A percentile compares a stretch with the other conserved stretches of the same genome.
Evolutionary conservation across 2,329 filamentous ascomycete genomes (phyloP).

Genomic region (Phoma sp.): DNA sequence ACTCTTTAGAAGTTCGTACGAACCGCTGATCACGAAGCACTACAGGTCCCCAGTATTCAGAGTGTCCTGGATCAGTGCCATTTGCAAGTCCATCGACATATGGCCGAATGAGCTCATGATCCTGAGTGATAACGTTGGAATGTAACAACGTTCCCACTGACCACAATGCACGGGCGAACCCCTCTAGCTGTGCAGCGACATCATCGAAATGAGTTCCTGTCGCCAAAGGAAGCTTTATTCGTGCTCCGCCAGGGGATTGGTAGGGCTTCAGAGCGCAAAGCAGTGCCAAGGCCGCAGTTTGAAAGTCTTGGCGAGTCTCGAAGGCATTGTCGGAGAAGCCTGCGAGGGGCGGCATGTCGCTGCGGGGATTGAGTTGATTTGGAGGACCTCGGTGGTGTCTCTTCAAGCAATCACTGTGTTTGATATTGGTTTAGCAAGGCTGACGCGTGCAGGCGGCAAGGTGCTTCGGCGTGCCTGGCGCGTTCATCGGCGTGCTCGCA

Average conservation of each 20-base stretch:
- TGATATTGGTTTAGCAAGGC: not conserved
- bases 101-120: conserved; percentile 29
- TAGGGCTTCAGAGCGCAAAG: conserved; percentile 37
- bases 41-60: conserved; percentile 58
- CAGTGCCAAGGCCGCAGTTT: conserved; percentile 29
- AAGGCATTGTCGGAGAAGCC: conserved; percentile 43
- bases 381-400: not conserved
- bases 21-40: conserved; percentile 54
- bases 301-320: conserved; percentile 32
- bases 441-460: not conserved
- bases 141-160: conserved; percentile 41
- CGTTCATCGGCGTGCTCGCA: not conserved
- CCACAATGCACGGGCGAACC: conserved; percentile 44
- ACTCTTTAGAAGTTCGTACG: too few species aligned
- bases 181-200: conserved; percentile 44
- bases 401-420: not conserved
- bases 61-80: conserved; percentile 43
- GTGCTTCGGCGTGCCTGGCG: not conserved
- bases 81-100: conserved; percentile 43
- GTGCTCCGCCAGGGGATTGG: conserved; percentile 40
- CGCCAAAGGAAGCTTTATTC: conserved; percentile 38
- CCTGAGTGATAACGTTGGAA: conserved; percentile 14
- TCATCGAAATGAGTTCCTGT: conserved; percentile 47
- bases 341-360: conserved; percentile 33
- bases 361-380: not conserved